Evolutionary conservation across 495 filamentous ascomycete genomes (phyloP).

Genomic region (Aspergillus funiculosus): DNA sequence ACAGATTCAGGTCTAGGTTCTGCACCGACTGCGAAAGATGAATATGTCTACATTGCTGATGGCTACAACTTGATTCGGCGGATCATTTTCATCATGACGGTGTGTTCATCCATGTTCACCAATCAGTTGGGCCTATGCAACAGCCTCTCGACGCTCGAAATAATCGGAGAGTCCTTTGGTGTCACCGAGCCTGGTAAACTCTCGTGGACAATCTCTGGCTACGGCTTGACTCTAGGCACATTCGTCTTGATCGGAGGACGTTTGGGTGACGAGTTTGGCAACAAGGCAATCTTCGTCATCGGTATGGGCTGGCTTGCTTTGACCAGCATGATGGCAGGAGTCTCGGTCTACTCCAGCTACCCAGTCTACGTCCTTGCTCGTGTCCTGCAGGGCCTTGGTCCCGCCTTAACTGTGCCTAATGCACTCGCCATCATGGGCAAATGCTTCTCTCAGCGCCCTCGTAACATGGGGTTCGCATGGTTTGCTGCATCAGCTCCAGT

Average conservation of each 20-base stretch:
- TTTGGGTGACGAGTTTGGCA: neutral
- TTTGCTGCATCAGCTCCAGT: too few species aligned
- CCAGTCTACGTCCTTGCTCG: neutral
- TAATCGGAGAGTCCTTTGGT: conserved; percentile 1
- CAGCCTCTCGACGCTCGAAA: too few species aligned
- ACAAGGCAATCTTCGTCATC: conserved; percentile 1
- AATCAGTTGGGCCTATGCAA: too few species aligned
- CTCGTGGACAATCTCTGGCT: neutral
- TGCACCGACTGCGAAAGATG: too few species aligned
- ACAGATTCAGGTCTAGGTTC: too few species aligned
- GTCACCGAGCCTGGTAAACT: neutral
- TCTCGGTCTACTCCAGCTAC: conserved; percentile 2
- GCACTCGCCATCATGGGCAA: conserved; percentile 3
- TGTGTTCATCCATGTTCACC: too few species aligned
- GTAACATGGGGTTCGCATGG: too few species aligned
- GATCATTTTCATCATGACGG: too few species aligned
- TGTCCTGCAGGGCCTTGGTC: neutral
- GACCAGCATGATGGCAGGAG: neutral
- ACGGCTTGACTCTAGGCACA: conserved; percentile 3
- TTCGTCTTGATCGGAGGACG: neutral
- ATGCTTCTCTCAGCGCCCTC: too few species aligned
- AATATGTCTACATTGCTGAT: too few species aligned
- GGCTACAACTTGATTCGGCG: too few species aligned
- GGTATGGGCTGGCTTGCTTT: conserved; percentile 1
- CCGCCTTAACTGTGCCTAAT: conserved; percentile 1